Base-by-base conservation (phyloP, 768 basidiomycete species). In the Termitomyces sp. region DNA sequence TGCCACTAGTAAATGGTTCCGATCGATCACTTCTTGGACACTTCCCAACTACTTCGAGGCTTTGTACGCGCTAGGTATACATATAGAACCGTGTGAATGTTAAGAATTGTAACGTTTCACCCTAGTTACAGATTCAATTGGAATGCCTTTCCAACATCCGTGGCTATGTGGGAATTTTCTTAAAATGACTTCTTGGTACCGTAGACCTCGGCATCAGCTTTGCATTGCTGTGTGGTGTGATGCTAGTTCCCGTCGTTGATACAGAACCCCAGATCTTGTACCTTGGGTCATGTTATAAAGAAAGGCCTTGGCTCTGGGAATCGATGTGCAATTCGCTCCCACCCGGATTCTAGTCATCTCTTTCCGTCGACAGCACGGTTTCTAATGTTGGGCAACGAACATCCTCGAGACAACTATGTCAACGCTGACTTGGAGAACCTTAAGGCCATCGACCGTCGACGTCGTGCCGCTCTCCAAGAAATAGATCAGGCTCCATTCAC, bases 401-500 rank as follows among this genome's bases (percentile, higher is more conserved):
- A 76, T 42, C 72, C 73, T 17, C 66, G 66, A 49, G 66, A 68
- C 19, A 69, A 64, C 26, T 73, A 74, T 9, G 62, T 68, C 23
- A 64, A 67, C 50, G 64, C 68, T 46, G 60, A 63, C 9, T 9
- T 5, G 9, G 23, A 23, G 49, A 60, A 62, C 41, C 31, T 75
- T 64, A 60, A 11, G 54, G 66, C 66, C n/a, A 80, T 90, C 42
- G 85, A 88, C 66, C 83, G 88, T 67, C 82, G 84, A 49, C 84
- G 94, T 59, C 81, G 89, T 15, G 84, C 83, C 30, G 93, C 94
- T 28, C 79, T 97, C 38, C 80, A 86, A 15, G 91, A 95, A 68
- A 82, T 96, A 59, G 94, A 96, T 72, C 85, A 89, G 56, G 94
- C 94, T 44, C 75, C 77, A 45, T 95, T 95, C 72, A 87, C 85